A percentile compares a stretch with the other conserved stretches of the same genome.
Conservation (phyloP, 345 rosid species). For the Geranium rotundifolium region DNA sequence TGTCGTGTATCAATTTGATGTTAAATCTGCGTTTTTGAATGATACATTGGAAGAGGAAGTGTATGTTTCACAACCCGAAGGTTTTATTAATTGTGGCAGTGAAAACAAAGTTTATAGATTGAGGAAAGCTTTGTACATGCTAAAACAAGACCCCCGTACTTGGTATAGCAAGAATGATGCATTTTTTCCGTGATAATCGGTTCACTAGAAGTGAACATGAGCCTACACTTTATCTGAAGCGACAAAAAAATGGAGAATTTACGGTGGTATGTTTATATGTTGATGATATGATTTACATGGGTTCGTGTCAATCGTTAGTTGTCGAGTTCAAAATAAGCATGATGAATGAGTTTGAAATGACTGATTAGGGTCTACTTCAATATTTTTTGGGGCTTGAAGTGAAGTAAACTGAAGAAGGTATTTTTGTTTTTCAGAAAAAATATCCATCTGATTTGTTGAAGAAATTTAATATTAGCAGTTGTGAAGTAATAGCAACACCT, state of each 20-base stretch:
- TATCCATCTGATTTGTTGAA: not conserved
- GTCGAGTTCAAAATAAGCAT: not conserved
- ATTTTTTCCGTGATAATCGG: not conserved
- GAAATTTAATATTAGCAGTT: not conserved
- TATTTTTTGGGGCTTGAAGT: not conserved
- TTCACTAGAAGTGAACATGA: not conserved
- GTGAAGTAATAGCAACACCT: not conserved
- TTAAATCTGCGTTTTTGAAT: constrained; percentile 1
- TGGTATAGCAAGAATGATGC: not conserved
- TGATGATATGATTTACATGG: not conserved
- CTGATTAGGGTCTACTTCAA: not conserved
- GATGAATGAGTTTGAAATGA: not conserved
- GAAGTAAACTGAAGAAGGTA: not conserved
- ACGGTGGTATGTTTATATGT: not conserved
- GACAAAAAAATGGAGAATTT: not conserved
- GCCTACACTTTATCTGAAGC: constrained; percentile 1
- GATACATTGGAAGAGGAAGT: not conserved
- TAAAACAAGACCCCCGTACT: not conserved
- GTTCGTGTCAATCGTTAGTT: not conserved
- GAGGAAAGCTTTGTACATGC: not conserved
- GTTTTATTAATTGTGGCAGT: not conserved
- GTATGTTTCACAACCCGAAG: not conserved
- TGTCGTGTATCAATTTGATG: not conserved
- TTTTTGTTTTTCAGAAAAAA: not conserved
- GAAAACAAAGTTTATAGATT: not conserved